Conservation (phyloP, 1,139 yeast genomes). For the Schwanniomyces etchellsii region DNA sequence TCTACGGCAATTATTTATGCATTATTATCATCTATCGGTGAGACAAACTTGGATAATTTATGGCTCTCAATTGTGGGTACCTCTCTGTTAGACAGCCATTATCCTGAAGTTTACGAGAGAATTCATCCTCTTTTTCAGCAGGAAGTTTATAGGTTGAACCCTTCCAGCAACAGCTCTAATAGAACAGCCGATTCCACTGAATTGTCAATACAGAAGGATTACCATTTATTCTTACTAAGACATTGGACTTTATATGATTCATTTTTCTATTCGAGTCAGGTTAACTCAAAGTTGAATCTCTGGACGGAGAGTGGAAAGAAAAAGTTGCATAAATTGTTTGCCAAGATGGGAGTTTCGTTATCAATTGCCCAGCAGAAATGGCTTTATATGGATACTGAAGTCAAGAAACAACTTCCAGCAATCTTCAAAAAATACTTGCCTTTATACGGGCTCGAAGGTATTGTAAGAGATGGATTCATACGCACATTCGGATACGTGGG, state of each 20-base stretch:
- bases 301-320: slow-evolving; percentile 94
- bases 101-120: slow-evolving; percentile 71
- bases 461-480: slow-evolving; percentile 80
- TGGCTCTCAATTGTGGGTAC: slow-evolving; percentile 93
- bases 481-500: slow-evolving; percentile 86
- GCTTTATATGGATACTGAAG: slow-evolving; percentile 80
- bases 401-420: slow-evolving; percentile 67
- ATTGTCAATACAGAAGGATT: slow-evolving; percentile 73
- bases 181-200: slow-evolving; percentile 60
- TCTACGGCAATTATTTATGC: slow-evolving; percentile 78
- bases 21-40: slow-evolving; percentile 67
- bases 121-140: slow-evolving; percentile 72
- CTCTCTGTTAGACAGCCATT: slow-evolving; percentile 68
- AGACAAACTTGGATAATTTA: slow-evolving; percentile 50
- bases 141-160: slow-evolving; percentile 71
- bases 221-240: slow-evolving; percentile 76
- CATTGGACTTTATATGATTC: slow-evolving; percentile 94
- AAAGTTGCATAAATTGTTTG: slow-evolving; percentile 83
- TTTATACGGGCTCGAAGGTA: slow-evolving; percentile 75
- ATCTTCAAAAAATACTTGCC: slow-evolving; percentile 70
- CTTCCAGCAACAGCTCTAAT: slow-evolving; percentile 13
- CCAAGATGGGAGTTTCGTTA: slow-evolving; percentile 91
- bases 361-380: slow-evolving; percentile 88
- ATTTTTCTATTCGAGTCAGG: slow-evolving; percentile 83
- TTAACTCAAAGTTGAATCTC: slow-evolving; percentile 76